phyloP scores from a whole-genome alignment of 306 rosid species.

The Sechiopsis laciniata region DNA sequence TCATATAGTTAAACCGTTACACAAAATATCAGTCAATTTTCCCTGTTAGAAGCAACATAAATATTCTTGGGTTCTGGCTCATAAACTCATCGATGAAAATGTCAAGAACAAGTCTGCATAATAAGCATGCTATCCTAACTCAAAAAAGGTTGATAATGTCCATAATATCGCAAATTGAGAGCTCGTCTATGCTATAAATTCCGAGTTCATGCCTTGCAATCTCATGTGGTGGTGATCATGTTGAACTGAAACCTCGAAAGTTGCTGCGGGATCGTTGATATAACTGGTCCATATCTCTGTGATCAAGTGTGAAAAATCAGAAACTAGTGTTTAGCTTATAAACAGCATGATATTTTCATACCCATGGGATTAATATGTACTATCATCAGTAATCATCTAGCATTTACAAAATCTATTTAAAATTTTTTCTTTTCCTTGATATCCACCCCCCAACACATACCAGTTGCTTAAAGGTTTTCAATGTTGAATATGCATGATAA shows the following conservation, averaged over 20 bases:
- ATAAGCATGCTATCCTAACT: slow-evolving; percentile 4
- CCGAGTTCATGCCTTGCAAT: neutral
- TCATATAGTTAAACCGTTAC: neutral
- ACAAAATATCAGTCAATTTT: neutral
- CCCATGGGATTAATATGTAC: neutral
- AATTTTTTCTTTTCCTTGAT: neutral
- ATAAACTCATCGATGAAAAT: neutral
- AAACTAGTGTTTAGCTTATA: neutral
- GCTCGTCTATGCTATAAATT: neutral
- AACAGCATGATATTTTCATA: neutral
- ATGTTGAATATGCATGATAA: neutral
- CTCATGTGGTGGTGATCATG: slow-evolving; percentile 76
- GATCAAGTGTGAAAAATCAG: slow-evolving; percentile 17
- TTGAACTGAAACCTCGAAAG: slow-evolving; percentile 97
- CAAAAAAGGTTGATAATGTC: slow-evolving; percentile 16
- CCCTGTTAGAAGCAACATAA: neutral
- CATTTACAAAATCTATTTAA: neutral
- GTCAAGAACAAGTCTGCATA: slow-evolving; percentile 8
- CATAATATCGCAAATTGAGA: slow-evolving; percentile 4
- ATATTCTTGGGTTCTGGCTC: neutral
- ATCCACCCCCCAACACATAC: neutral
- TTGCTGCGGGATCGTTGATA: slow-evolving; percentile 96
- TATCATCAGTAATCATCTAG: neutral
- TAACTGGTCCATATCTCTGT: slow-evolving; percentile 98
- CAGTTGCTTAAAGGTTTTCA: neutral